phyloP scores from a whole-genome alignment of 352 stramenopile genomes.

The Phytophthora ohioensis region DNA sequence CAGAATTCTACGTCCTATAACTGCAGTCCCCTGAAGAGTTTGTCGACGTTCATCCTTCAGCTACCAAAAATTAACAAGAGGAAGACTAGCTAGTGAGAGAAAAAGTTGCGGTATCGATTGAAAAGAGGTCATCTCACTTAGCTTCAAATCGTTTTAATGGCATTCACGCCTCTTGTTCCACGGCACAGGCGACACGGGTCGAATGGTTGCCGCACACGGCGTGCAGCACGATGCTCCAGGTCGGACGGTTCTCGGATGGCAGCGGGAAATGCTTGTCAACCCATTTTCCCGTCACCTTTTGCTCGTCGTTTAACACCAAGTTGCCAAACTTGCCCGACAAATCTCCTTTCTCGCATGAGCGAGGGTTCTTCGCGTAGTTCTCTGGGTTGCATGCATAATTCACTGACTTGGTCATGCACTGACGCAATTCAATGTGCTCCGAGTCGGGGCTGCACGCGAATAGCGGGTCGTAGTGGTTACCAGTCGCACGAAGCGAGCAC shows the following conservation, averaged over 20 bases:
- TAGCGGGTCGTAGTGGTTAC: slow-evolving; percentile 66
- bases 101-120: too few species aligned
- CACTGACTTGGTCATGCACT: slow-evolving; percentile 38
- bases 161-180: slow-evolving; percentile 25
- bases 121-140: too few species aligned
- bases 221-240: slow-evolving; percentile 58
- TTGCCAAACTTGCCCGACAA: slow-evolving; percentile 58
- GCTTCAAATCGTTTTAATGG: too few species aligned
- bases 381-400: slow-evolving; percentile 50
- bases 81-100: too few species aligned
- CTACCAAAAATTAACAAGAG: too few species aligned
- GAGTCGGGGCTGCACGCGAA: slow-evolving; percentile 59
- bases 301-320: slow-evolving; percentile 34
- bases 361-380: slow-evolving; percentile 43
- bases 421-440: slow-evolving; percentile 38
- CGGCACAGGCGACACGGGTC: slow-evolving; percentile 51
- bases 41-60: too few species aligned
- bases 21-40: too few species aligned
- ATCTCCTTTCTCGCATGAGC: slow-evolving; percentile 58
- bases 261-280: slow-evolving; percentile 43
- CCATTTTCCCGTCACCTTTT: slow-evolving; percentile 35
- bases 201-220: slow-evolving; percentile 39
- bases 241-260: slow-evolving; percentile 35
- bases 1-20: too few species aligned
- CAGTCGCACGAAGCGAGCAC: slow-evolving; percentile 44